These are phyloP conservation scores for Phialophora expanda DNA, from an alignment of 2,329 filamentous ascomycete genomes.

Conservation along the genomic window DNA sequence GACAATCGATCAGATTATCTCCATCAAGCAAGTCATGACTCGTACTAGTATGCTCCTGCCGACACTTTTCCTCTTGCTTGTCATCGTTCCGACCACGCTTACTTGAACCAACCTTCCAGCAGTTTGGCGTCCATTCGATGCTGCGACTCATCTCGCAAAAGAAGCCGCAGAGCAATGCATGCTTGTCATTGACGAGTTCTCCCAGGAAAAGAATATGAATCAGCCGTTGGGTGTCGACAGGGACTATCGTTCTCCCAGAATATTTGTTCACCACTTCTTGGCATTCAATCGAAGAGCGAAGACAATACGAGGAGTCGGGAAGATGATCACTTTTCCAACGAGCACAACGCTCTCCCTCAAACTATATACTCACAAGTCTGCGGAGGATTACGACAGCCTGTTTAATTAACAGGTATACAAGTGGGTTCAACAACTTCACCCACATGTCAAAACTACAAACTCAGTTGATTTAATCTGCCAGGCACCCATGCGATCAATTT, in stretches of 20 bases:
- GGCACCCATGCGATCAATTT: constrained; percentile 17
- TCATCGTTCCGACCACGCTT: constrained; percentile 7
- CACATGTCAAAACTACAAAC: neutral
- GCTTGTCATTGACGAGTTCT: neutral
- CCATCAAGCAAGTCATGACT: neutral
- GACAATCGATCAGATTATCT: constrained; percentile 17
- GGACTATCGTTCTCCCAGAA: neutral
- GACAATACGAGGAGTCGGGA: neutral
- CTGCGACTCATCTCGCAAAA: neutral
- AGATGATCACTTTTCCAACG: neutral
- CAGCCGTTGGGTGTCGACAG: neutral
- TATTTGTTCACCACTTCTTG: neutral
- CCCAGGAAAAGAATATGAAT: neutral
- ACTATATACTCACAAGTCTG: neutral
- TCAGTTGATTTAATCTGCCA: neutral
- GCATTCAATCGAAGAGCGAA: neutral
- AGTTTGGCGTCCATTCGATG: neutral
- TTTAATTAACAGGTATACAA: constrained; percentile 17
- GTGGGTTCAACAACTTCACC: constrained; percentile 2
- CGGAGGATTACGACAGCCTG: neutral
- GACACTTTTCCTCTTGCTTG: neutral
- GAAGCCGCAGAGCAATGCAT: neutral
- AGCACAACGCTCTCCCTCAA: neutral
- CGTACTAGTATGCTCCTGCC: neutral
- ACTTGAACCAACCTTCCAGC: neutral